Percentiles rank a stretch among this genome's conserved stretches.
These are phyloP conservation scores for Teunomyces kruisii DNA, from an alignment of 805 yeast genomes.

Conservation along the genomic window DNA sequence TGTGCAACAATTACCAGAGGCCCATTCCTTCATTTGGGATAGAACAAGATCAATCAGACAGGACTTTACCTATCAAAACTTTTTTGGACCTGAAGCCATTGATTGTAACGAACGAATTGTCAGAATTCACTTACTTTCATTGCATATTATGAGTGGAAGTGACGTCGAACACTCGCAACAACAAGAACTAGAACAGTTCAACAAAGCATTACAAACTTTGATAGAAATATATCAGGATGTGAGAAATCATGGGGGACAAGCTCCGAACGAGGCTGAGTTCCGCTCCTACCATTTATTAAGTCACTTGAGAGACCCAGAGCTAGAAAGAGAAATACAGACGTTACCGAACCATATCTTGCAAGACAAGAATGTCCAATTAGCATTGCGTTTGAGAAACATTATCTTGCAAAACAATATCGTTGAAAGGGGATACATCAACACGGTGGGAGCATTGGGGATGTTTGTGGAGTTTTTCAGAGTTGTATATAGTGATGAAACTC, in stretches of 20 bases:
- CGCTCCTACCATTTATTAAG: constrained; percentile 82
- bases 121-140: constrained; percentile 75
- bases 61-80: constrained; percentile 94
- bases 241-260: constrained; percentile 61
- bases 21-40: constrained; percentile 95
- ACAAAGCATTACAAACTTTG: constrained; percentile 84
- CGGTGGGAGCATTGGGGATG: constrained; percentile 59
- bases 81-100: constrained; percentile 88
- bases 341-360: constrained; percentile 59
- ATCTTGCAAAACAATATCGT: constrained; percentile 61
- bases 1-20: constrained; percentile 68
- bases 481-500: constrained; percentile 48
- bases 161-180: constrained; percentile 80
- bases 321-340: constrained; percentile 71
- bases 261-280: constrained; percentile 90
- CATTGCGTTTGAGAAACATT: constrained; percentile 66
- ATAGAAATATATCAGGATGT: constrained; percentile 84
- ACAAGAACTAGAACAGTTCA: constrained; percentile 93
- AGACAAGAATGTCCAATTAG: constrained; percentile 62
- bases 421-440: constrained; percentile 47
- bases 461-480: constrained; percentile 63
- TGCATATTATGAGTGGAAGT: constrained; percentile 82
- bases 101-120: constrained; percentile 92
- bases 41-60: constrained; percentile 95
- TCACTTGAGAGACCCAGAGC: constrained; percentile 80